Base-by-base conservation (phyloP, 23 red algal genomes). In the Gracilaria caudata region DNA sequence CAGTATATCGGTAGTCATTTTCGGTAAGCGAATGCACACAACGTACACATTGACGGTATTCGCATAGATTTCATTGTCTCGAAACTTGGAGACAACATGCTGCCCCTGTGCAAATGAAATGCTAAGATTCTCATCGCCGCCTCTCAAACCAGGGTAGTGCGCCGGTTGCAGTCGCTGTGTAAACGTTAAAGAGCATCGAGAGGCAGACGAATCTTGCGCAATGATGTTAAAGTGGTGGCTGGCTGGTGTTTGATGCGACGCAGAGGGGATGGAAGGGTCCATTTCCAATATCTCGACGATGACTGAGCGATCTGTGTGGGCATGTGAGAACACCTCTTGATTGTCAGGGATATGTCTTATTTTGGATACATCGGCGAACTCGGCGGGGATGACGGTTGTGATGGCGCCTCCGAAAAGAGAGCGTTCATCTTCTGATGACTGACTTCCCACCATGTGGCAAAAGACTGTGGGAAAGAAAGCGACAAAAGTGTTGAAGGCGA, bases 371-470 rank as follows among this genome's bases (percentile, higher is more conserved):
- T 95, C 93, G 17, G 68, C 45, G 41, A 85, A 90, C 12, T 75
- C 26, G n/a, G 73, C 45, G 14, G 93, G 93, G 33, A 95, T 23
- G 23, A 51, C 34, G 43, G 60, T 35, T 9, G 68, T 70, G 51
- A 95, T 95, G 44, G 93, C 93, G 61, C 86, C 93, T 29, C 93
- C 93, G 54, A 88, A 95, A 12, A 95, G 92, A 17, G 17, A 34
- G 19, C 84, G 84, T 17, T 63, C 21, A 37, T 6, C 32, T 44
- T 66, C 51, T 17, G 79, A 29, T 16, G 79, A 59, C 17, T 45
- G 4, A 20, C 29, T 25, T 4, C 29, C 70, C 39, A 29, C 70
- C 61, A 66, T 66, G 3, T 36, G 29, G 57, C 54, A 24, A 3
- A 4, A 8, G 8, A 61, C 17, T 4, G 26, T 0, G 0, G 23